A percentile compares a stretch with the other conserved stretches of the same genome.
These are phyloP conservation scores for Stagonosporopsis chrysanthemi DNA, from an alignment of 2,329 filamentous ascomycete species.

Conservation along the genomic window DNA sequence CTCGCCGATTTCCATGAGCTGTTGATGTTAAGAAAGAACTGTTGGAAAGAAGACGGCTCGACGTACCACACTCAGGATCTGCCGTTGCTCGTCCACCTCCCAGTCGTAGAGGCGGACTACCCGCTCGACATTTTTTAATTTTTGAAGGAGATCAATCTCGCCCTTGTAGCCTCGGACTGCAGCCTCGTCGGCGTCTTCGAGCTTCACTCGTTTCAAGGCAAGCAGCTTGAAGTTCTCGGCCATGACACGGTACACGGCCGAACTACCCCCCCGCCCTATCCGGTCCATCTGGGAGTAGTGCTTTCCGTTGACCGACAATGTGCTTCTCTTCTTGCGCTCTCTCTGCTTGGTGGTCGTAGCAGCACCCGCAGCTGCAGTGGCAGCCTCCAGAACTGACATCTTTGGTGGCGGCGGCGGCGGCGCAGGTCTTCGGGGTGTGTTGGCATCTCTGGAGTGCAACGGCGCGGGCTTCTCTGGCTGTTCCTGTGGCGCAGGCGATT, in stretches of 20 bases:
- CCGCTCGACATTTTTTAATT: slow-evolving; percentile 82
- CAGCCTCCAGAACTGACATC: slow-evolving; percentile 94
- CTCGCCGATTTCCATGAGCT: slow-evolving; percentile 98
- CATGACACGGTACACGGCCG: slow-evolving; percentile 94
- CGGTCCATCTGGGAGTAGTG: slow-evolving; percentile 88
- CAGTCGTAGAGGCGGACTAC: slow-evolving; percentile 92
- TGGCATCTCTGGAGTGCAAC: slow-evolving; percentile 64
- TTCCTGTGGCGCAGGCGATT: slow-evolving; percentile 39
- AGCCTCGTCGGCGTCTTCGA: slow-evolving; percentile 86
- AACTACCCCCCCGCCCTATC: slow-evolving; percentile 90
- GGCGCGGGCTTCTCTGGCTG: slow-evolving; percentile 55
- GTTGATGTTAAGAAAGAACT: slow-evolving; percentile 8
- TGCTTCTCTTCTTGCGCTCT: slow-evolving; percentile 78
- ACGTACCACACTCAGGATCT: slow-evolving; percentile 82
- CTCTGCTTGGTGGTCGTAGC: slow-evolving; percentile 71
- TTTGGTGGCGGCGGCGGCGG: slow-evolving; percentile 84
- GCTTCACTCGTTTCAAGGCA: slow-evolving; percentile 88
- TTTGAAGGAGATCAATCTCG: slow-evolving; percentile 89
- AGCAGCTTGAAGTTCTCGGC: slow-evolving; percentile 97
- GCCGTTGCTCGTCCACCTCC: slow-evolving; percentile 92
- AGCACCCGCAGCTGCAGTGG: slow-evolving; percentile 82
- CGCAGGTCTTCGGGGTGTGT: slow-evolving; percentile 80
- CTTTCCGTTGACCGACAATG: slow-evolving; percentile 89
- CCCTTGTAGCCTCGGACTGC: slow-evolving; percentile 89
- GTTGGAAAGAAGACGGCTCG: no score